Conservation (phyloP, 129 eudicot species). For the Silybum marianum region DNA sequence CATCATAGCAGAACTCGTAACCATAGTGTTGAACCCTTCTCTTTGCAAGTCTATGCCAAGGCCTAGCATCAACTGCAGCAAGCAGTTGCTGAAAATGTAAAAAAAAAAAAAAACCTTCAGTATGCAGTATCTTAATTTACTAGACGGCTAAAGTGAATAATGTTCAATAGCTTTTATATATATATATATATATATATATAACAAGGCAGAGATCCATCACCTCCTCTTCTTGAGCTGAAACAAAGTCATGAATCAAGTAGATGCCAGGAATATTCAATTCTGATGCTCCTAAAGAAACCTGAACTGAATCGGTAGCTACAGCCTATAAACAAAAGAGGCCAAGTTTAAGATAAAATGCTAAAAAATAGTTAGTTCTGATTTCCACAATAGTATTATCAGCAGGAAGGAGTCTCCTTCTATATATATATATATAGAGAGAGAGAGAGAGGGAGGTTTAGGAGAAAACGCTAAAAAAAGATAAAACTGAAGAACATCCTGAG, state of each 20-base stretch:
- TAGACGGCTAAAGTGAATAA: neutral
- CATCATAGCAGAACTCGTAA: conserved; percentile 84
- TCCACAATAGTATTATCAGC: conserved; percentile 10
- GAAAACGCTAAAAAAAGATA: too few relatives aligned
- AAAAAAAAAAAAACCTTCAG: conserved; percentile 12
- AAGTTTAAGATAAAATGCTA: conserved; percentile 3
- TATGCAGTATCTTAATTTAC: neutral
- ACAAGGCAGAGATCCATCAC: conserved; percentile 37
- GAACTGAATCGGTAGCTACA: conserved; percentile 40
- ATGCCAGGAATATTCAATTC: conserved; percentile 82
- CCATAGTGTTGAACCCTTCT: conserved; percentile 99
- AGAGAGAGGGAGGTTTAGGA: too few relatives aligned
- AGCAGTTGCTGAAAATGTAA: conserved; percentile 64
- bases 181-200: neutral
- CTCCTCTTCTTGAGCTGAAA: conserved; percentile 80
- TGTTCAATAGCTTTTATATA: conserved; percentile 10
- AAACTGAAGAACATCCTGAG: too few relatives aligned
- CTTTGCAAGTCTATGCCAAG: conserved; percentile 90
- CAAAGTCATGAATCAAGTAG: conserved; percentile 77
- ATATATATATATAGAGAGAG: too few relatives aligned
- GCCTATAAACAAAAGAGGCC: conserved; percentile 42
- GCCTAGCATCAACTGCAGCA: conserved; percentile 86
- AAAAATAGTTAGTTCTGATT: neutral
- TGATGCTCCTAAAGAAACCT: conserved; percentile 63
- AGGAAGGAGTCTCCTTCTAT: neutral